These are phyloP conservation scores for Laburnicola sp. DNA, from an alignment of 2,329 filamentous ascomycete genomes.

Conservation along the genomic window DNA sequence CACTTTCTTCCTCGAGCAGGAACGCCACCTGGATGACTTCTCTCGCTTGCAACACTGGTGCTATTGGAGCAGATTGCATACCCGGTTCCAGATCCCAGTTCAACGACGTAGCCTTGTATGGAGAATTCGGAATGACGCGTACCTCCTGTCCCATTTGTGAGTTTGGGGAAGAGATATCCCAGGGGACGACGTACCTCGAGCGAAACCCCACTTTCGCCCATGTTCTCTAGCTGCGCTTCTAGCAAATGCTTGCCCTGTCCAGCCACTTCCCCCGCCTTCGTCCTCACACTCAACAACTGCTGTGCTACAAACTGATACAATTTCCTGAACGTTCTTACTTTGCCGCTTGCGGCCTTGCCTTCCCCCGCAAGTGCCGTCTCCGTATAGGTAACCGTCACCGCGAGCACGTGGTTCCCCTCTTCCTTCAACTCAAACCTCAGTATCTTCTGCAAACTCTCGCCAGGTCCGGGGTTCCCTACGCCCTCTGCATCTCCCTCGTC, in stretches of 20 bases:
- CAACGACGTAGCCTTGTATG: conserved; percentile 58
- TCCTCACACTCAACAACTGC: conserved; percentile 83
- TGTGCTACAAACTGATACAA: conserved; percentile 96
- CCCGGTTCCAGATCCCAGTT: conserved; percentile 57
- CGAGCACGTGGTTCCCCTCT: conserved; percentile 89
- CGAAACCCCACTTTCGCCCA: conserved; percentile 79
- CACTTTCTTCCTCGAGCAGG: conserved; percentile 59
- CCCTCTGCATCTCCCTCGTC: background rate
- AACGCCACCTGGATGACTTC: conserved; percentile 69
- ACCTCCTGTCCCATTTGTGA: conserved; percentile 35
- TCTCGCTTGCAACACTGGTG: conserved; percentile 60
- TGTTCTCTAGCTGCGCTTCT: conserved; percentile 95
- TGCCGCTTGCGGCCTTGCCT: conserved; percentile 55
- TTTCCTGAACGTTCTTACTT: conserved; percentile 86
- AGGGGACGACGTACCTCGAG: conserved; percentile 61
- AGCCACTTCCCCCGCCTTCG: conserved; percentile 73
- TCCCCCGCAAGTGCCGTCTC: conserved; percentile 67
- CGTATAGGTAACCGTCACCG: conserved; percentile 91
- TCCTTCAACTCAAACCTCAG: conserved; percentile 88
- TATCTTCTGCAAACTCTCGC: conserved; percentile 76
- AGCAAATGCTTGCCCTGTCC: conserved; percentile 66
- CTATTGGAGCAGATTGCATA: conserved; percentile 34
- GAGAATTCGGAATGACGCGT: conserved; percentile 53
- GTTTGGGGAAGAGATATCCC: background rate
- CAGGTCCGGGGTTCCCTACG: conserved; percentile 54